Evolutionary conservation across 108 stramenopile genomes (phyloP).

Genomic region (Cyclotella sp.): DNA sequence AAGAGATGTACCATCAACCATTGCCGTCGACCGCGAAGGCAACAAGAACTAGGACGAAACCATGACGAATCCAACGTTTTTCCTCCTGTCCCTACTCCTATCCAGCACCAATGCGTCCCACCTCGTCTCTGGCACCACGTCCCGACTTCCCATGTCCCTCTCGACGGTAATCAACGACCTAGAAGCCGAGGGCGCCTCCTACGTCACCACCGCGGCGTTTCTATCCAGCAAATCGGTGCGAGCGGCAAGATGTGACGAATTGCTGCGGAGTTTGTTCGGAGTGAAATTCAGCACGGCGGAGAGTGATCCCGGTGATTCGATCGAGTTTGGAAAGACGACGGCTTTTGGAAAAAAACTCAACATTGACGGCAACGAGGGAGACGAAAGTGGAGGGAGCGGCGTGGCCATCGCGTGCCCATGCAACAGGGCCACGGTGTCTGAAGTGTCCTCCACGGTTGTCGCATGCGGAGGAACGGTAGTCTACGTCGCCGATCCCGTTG

Average conservation of each 20-base stretch:
- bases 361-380: slow-evolving; percentile 24
- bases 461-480: slow-evolving; percentile 82
- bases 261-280: slow-evolving; percentile 56
- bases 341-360: slow-evolving; percentile 71
- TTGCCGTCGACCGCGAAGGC: too few species aligned
- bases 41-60: background rate
- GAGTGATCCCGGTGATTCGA: slow-evolving; percentile 43
- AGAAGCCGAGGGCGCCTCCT: slow-evolving; percentile 71
- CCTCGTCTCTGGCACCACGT: slow-evolving; percentile 57
- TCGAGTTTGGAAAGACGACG: slow-evolving; percentile 56
- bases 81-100: slow-evolving; percentile 9
- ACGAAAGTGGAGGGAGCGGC: slow-evolving; percentile 44
- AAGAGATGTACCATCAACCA: too few species aligned
- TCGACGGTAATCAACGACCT: slow-evolving; percentile 81
- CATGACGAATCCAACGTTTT: background rate
- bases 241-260: slow-evolving; percentile 15
- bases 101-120: slow-evolving; percentile 28
- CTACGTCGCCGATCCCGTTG: slow-evolving; percentile 65
- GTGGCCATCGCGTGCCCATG: slow-evolving; percentile 67
- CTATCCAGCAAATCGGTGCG: slow-evolving; percentile 73
- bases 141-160: slow-evolving; percentile 83
- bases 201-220: slow-evolving; percentile 75
- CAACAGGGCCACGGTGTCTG: slow-evolving; percentile 46
- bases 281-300: slow-evolving; percentile 16
- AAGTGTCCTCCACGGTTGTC: slow-evolving; percentile 70